These are phyloP conservation scores for Deinandra increscens DNA, from an alignment of 129 eudicot genomes.

Conservation along the genomic window DNA sequence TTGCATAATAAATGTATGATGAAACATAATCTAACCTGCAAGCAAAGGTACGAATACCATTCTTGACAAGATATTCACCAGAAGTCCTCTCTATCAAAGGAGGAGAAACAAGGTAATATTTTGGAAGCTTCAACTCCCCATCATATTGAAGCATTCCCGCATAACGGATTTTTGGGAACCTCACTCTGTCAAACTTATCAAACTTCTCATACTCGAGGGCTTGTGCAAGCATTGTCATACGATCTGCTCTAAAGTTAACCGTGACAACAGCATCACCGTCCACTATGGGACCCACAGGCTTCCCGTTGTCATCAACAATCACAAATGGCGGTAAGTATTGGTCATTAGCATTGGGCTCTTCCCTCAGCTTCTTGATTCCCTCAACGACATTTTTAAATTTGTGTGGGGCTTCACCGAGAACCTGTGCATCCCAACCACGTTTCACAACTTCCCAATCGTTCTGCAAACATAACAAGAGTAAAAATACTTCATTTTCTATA, in stretches of 20 bases:
- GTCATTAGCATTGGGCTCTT: conserved; percentile 53
- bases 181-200: conserved; percentile 74
- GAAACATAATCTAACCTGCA: conserved; percentile 53
- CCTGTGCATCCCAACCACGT: conserved; percentile 98
- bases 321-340: conserved; percentile 88
- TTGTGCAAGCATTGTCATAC: conserved; percentile 90
- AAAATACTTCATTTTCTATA: not conserved
- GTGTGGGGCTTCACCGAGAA: conserved; percentile 95
- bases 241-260: conserved; percentile 83
- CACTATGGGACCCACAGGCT: conserved; percentile 79
- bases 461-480: conserved; percentile 36
- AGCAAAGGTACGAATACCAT: conserved; percentile 78
- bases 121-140: conserved; percentile 92
- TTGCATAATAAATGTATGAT: not conserved
- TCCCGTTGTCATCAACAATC: conserved; percentile 75
- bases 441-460: conserved; percentile 90
- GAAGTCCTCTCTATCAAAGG: conserved; percentile 91
- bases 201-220: conserved; percentile 82
- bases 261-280: conserved; percentile 97
- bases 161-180: conserved; percentile 73
- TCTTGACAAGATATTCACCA: conserved; percentile 76
- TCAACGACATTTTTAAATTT: conserved; percentile 67
- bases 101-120: conserved; percentile 77
- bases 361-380: conserved; percentile 75
- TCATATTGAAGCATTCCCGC: conserved; percentile 98